A percentile compares a stretch with the other conserved stretches of the same genome.
Evolutionary conservation across 208 protist species (phyloP).

Genomic region (Tritrichomonas foetus): DNA sequence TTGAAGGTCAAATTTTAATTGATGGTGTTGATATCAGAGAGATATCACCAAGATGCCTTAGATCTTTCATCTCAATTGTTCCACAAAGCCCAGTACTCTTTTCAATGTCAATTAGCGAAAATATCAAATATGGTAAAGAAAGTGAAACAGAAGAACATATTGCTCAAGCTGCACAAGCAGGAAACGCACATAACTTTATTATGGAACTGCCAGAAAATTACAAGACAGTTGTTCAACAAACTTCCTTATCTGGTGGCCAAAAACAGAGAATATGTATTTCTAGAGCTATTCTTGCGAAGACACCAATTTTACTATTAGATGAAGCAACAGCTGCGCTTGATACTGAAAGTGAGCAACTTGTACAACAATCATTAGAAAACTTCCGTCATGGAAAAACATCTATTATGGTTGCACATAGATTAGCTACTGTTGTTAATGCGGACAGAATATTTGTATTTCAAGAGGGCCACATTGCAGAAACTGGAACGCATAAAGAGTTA

Average conservation of each 20-base stretch:
- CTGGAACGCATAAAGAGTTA: neutral
- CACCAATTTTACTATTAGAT: neutral
- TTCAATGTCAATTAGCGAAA: constrained; percentile 51
- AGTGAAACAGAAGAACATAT: constrained; percentile 47
- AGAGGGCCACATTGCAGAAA: neutral
- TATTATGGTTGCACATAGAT: neutral
- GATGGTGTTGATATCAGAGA: constrained; percentile 75
- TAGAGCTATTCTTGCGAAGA: neutral
- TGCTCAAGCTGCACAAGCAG: constrained; percentile 48
- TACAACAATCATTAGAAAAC: neutral
- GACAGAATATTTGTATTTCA: neutral
- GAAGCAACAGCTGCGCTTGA: neutral
- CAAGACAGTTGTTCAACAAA: constrained; percentile 34
- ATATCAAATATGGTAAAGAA: constrained; percentile 56
- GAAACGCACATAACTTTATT: too few species aligned
- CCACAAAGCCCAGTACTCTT: constrained; percentile 89
- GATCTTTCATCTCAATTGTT: constrained; percentile 77
- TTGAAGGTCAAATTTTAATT: constrained; percentile 71
- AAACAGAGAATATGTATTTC: too few species aligned
- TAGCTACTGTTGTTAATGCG: neutral
- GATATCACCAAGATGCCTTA: constrained; percentile 70
- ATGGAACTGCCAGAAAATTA: constrained; percentile 42
- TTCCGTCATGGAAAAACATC: neutral
- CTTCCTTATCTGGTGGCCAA: neutral
- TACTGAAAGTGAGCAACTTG: neutral